Percentiles rank a stretch among this genome's conserved stretches.
phyloP scores from a whole-genome alignment of 1,284 basidiomycete genomes.

The Phenoliferia sp. region DNA sequence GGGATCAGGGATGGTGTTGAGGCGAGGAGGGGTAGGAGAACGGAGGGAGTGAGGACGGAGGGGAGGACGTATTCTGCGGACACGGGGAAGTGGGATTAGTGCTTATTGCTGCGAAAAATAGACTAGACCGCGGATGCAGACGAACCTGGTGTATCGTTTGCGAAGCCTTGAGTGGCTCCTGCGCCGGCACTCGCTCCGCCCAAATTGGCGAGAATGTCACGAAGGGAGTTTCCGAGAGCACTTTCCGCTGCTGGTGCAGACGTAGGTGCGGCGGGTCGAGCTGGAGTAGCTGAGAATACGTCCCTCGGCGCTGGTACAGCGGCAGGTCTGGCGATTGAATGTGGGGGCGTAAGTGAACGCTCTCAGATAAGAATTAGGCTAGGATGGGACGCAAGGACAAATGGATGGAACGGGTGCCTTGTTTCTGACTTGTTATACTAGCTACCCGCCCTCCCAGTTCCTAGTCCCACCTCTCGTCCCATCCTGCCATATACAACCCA shows the following conservation, averaged over 20 bases:
- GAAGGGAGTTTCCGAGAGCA: slow-evolving; percentile 11
- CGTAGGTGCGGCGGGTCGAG: not conserved
- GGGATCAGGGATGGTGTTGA: slow-evolving; percentile 10
- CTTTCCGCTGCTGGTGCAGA: not conserved
- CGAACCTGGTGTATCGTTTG: not conserved
- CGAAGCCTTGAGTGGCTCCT: not conserved
- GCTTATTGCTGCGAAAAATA: not conserved
- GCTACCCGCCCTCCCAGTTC: too few species aligned
- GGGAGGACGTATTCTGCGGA: slow-evolving; percentile 30
- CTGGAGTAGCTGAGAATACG: not conserved
- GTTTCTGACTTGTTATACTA: too few species aligned
- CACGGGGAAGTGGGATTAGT: not conserved
- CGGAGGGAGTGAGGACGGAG: slow-evolving; percentile 31
- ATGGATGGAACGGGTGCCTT: too few species aligned
- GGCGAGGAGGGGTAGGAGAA: slow-evolving; percentile 26
- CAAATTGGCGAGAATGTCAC: slow-evolving; percentile 17
- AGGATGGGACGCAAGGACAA: too few species aligned
- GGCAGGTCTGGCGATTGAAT: not conserved
- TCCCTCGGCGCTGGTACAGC: not conserved
- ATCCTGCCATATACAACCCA: too few species aligned
- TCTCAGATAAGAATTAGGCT: too few species aligned
- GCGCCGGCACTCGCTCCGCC: not conserved
- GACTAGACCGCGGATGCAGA: slow-evolving; percentile 1
- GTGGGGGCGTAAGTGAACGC: not conserved
- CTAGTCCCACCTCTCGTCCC: too few species aligned